A percentile compares a stretch with the other conserved stretches of the same genome.
Evolutionary conservation across 2,329 filamentous ascomycete genomes (phyloP).

Genomic region (Microcyclospora tardicrescens): DNA sequence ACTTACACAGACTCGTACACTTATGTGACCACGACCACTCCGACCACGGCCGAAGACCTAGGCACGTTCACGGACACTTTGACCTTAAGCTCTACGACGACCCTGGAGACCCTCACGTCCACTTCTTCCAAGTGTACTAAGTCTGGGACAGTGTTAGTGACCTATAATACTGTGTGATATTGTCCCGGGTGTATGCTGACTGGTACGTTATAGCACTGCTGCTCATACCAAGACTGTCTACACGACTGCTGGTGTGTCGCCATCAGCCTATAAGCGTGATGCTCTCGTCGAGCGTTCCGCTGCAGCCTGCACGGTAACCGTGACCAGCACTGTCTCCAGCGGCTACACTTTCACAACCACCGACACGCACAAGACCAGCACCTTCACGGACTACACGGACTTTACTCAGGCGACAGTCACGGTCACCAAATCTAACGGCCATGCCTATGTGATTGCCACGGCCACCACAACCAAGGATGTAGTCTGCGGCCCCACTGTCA

Average conservation of each 20-base stretch:
- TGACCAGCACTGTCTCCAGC: slow-evolving; percentile 17
- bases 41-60: slow-evolving; percentile 14
- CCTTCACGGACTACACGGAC: slow-evolving; percentile 17
- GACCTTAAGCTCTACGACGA: slow-evolving; percentile 17
- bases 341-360: slow-evolving; percentile 18
- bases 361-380: slow-evolving; percentile 14
- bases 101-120: slow-evolving; percentile 16
- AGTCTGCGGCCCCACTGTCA: slow-evolving; percentile 12
- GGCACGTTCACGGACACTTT: slow-evolving; percentile 17
- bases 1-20: slow-evolving; percentile 19
- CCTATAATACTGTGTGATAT: neutral
- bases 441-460: slow-evolving; percentile 18
- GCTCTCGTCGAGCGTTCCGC: slow-evolving; percentile 6
- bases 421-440: slow-evolving; percentile 17
- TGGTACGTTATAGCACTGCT: slow-evolving; percentile 3
- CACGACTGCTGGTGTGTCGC: slow-evolving; percentile 4
- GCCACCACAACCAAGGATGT: slow-evolving; percentile 11
- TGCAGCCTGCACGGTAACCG: slow-evolving; percentile 15
- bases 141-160: slow-evolving; percentile 13
- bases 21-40: slow-evolving; percentile 12
- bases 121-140: slow-evolving; percentile 13
- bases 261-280: slow-evolving; percentile 1
- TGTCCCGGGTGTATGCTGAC: too few species aligned
- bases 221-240: slow-evolving; percentile 14
- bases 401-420: slow-evolving; percentile 18